Conservation (phyloP, 2,329 filamentous ascomycete genomes). For the Akanthomyces lecanii region DNA sequence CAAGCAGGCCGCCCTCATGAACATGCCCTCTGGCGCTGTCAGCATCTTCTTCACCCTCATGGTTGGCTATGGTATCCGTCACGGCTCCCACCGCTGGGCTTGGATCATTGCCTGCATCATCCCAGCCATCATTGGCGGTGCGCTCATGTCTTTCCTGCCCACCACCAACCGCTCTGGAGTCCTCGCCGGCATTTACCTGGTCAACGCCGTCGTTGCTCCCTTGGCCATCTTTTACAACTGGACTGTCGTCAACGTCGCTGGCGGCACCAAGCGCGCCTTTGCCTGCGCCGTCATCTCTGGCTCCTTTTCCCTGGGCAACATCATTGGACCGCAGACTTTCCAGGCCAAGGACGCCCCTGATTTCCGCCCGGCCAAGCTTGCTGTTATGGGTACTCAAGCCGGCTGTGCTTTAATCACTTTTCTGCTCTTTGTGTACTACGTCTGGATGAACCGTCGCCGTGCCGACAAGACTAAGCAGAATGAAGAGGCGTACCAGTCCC, state of each 20-base stretch:
- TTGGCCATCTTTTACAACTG: slow-evolving; percentile 44
- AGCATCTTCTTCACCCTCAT: slow-evolving; percentile 49
- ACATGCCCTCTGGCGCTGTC: slow-evolving; percentile 50
- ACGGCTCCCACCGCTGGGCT: slow-evolving; percentile 45
- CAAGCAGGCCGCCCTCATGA: slow-evolving; percentile 46
- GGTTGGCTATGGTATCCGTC: slow-evolving; percentile 45
- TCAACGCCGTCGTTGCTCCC: slow-evolving; percentile 46
- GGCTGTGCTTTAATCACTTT: slow-evolving; percentile 40
- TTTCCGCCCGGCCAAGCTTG: slow-evolving; percentile 51
- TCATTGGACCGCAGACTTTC: slow-evolving; percentile 56
- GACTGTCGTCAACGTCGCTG: slow-evolving; percentile 48
- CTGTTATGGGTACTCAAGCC: slow-evolving; percentile 49
- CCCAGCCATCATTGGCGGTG: slow-evolving; percentile 46
- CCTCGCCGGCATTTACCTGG: slow-evolving; percentile 47
- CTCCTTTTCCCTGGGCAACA: slow-evolving; percentile 50
- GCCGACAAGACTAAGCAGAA: slow-evolving; percentile 27
- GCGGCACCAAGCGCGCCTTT: slow-evolving; percentile 49
- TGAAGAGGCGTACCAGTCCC: slow-evolving; percentile 39
- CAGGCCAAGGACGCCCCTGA: slow-evolving; percentile 47
- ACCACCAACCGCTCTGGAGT: slow-evolving; percentile 41
- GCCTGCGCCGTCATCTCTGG: slow-evolving; percentile 46
- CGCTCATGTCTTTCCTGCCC: slow-evolving; percentile 50
- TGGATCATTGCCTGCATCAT: slow-evolving; percentile 47
- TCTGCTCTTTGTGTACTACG: slow-evolving; percentile 46
- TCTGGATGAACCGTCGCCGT: slow-evolving; percentile 43